Percentiles rank a stretch among this genome's conserved stretches.
phyloP scores from a whole-genome alignment of 2,329 filamentous ascomycete species.

The Alternaria triticimaculans region DNA sequence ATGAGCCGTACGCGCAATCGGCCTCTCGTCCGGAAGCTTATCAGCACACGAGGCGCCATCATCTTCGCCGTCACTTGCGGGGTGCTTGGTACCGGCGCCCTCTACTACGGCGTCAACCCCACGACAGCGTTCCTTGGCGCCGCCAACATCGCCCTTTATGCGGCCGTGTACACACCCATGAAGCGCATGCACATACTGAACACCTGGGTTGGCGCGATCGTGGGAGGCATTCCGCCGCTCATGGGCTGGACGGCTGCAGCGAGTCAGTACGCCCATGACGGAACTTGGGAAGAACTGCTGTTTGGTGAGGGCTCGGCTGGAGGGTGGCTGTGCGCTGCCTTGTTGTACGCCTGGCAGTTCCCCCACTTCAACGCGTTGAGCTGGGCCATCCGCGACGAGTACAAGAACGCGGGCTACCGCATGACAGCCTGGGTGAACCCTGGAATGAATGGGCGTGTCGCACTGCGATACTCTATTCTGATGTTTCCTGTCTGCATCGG shows the following conservation, averaged over 20 bases:
- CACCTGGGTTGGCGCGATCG: constrained; percentile 92
- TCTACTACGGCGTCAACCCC: constrained; percentile 92
- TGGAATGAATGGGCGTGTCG: constrained; percentile 82
- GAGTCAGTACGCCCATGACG: constrained; percentile 73
- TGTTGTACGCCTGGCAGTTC: constrained; percentile 97
- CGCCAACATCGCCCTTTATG: constrained; percentile 87
- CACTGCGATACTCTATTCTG: constrained; percentile 81
- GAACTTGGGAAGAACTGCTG: constrained; percentile 77
- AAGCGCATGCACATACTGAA: constrained; percentile 88
- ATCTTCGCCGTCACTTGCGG: constrained; percentile 81
- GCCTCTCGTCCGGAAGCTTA: constrained; percentile 81
- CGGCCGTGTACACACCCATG: constrained; percentile 88
- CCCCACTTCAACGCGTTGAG: constrained; percentile 96
- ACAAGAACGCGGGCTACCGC: constrained; percentile 71
- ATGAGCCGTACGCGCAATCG: constrained; percentile 94
- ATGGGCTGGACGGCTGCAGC: constrained; percentile 99
- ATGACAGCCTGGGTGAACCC: constrained; percentile 90
- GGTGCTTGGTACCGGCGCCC: constrained; percentile 69
- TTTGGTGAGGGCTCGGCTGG: constrained; percentile 73
- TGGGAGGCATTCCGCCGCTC: constrained; percentile 90
- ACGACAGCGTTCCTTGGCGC: constrained; percentile 87
- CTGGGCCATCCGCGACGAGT: constrained; percentile 88
- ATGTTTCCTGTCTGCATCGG: constrained; percentile 88
- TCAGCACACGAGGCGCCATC: constrained; percentile 74
- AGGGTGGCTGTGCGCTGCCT: constrained; percentile 84